Evolutionary conservation across 768 basidiomycete species (phyloP), one percentile per base, ranked within the genome.

Genomic region (Rhodocollybia butyracea): DNA sequence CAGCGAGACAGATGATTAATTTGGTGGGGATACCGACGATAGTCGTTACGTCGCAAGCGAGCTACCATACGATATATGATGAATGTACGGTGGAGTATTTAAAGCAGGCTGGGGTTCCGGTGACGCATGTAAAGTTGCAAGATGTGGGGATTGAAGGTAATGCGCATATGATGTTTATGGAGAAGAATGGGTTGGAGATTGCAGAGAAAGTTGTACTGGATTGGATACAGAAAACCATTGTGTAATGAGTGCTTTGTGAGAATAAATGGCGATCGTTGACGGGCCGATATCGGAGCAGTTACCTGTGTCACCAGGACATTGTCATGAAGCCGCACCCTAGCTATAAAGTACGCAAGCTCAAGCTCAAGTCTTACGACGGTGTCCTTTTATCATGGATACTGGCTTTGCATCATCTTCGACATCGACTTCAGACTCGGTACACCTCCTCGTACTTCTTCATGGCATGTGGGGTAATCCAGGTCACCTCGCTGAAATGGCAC

Each of bases 391-490:
- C n/a, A n/a, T n/a, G n/a, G 21, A 21, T 21, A 40, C 39, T 1
- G 21, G 39, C 17, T 4, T 5, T 13, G 11, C 22, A 11, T 42
- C 31, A 22, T n/a, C 46, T 11, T 48, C 46, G n/a, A 34, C n/a
- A 21, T 34, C 47, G n/a, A 10, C 39, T n/a, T 34, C 17, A 5
- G 13, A 34, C 15, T 42, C 51, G 29, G 43, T 55, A 11, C 79
- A 81, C 56, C 72, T 81, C n/a, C 68, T 81, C 5, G 76, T 80
- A 22, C 71, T 83, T 21, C 73, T 81, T 19, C 80, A 81, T 62
- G 82, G 92, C 36, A 91, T 94, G 84, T 94, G 91, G 92, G 92
- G 91, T 24, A 79, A 84, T 61, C 83, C 89, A 1, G 57, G 57
- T 32, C 85, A 94, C 66, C 74, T 94, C 8, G 72, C 76, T 0